phyloP scores from a whole-genome alignment of 1,284 basidiomycete genomes.

The Earliella scabrosa region DNA sequence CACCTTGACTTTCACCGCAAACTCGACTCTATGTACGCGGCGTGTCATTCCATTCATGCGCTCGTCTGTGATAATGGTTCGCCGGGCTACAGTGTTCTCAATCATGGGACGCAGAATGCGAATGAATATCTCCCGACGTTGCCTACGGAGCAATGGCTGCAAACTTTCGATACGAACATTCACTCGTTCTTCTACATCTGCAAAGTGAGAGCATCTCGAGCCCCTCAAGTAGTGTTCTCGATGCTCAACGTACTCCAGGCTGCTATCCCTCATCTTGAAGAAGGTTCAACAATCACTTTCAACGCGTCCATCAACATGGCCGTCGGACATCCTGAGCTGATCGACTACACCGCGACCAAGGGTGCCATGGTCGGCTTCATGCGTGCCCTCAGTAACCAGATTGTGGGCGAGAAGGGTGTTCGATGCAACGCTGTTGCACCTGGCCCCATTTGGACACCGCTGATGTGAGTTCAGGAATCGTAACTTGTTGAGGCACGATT shows the following conservation, averaged over 20 bases:
- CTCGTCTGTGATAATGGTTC: not conserved
- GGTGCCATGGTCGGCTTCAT: slow-evolving; percentile 55
- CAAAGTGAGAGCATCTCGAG: no score
- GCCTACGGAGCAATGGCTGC: slow-evolving; percentile 52
- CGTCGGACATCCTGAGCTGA: slow-evolving; percentile 54
- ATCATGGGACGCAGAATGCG: slow-evolving; percentile 56
- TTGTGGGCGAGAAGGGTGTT: slow-evolving; percentile 54
- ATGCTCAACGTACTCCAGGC: slow-evolving; percentile 34
- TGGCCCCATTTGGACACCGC: slow-evolving; percentile 58
- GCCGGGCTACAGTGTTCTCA: slow-evolving; percentile 44
- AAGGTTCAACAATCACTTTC: slow-evolving; percentile 53
- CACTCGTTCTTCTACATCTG: slow-evolving; percentile 59
- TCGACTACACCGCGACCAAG: slow-evolving; percentile 62
- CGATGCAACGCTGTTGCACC: slow-evolving; percentile 56
- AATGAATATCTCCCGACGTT: slow-evolving; percentile 48
- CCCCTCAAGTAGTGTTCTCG: no score
- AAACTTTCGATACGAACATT: slow-evolving; percentile 54
- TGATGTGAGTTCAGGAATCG: slow-evolving; percentile 37
- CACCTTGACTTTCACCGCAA: slow-evolving; percentile 45
- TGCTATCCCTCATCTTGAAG: slow-evolving; percentile 43
- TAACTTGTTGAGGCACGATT: slow-evolving; percentile 3
- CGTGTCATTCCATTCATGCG: not conserved
- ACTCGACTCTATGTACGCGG: slow-evolving; percentile 49
- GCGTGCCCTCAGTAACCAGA: slow-evolving; percentile 54
- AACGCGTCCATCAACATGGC: slow-evolving; percentile 54